These are phyloP conservation scores for Platanthera zijinensis DNA, from an alignment of 106 monocot genomes.

Conservation along the genomic window DNA sequence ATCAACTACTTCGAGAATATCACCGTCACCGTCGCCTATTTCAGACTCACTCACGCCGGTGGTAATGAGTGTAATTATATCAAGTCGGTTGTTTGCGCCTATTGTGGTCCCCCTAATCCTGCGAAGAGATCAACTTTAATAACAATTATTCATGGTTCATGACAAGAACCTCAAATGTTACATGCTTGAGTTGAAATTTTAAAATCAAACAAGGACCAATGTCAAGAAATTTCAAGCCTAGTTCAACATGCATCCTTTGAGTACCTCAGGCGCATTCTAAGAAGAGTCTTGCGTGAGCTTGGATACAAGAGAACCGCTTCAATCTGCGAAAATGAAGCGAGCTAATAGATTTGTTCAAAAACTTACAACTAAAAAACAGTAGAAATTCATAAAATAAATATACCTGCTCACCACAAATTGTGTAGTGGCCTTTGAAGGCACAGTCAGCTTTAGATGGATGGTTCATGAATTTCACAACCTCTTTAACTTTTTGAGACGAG, in stretches of 20 bases:
- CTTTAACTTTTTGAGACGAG: constrained; percentile 83
- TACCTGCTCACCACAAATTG: constrained; percentile 52
- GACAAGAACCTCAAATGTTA: not conserved
- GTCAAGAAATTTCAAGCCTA: not conserved
- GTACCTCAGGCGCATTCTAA: constrained; percentile 79
- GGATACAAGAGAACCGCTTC: constrained; percentile 67
- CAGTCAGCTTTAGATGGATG: constrained; percentile 55
- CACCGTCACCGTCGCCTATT: constrained; percentile 28
- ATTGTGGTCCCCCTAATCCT: constrained; percentile 72
- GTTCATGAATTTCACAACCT: constrained; percentile 77
- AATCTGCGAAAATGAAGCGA: constrained; percentile 27
- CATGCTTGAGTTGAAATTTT: not conserved
- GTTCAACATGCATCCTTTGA: not conserved
- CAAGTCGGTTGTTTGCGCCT: constrained; percentile 87
- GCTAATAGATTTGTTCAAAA: not conserved
- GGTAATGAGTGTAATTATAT: constrained; percentile 63
- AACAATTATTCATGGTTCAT: not conserved
- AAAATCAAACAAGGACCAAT: not conserved
- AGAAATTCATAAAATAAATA: not conserved
- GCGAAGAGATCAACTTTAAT: constrained; percentile 8
- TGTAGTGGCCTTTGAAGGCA: constrained; percentile 76
- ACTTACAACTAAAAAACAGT: not conserved
- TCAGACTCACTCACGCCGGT: constrained; percentile 71
- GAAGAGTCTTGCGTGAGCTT: constrained; percentile 52
- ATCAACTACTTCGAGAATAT: constrained; percentile 47